phyloP scores from a whole-genome alignment of 169 alveolate genomes.

The Plasmodium relictum region DNA sequence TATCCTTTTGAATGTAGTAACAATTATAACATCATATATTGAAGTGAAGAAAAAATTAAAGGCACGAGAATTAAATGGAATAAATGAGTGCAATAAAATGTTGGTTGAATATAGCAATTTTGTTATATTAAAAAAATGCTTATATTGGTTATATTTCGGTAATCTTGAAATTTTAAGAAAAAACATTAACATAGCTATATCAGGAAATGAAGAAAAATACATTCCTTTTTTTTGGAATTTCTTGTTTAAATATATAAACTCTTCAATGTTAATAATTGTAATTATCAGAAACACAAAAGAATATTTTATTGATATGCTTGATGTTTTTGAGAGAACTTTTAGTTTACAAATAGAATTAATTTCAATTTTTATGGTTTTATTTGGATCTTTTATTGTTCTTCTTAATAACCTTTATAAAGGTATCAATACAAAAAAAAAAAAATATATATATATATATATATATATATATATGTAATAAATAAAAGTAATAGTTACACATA shows the following conservation, averaged over 20 bases:
- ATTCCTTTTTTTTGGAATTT: conserved; percentile 65
- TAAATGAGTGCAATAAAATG: neutral
- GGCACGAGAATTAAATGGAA: neutral
- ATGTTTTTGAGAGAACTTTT: conserved; percentile 23
- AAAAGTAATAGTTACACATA: neutral
- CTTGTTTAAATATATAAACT: conserved; percentile 57
- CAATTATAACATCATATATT: conserved; percentile 25
- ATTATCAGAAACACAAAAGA: conserved; percentile 38
- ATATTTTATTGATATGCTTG: conserved; percentile 43
- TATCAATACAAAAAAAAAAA: neutral
- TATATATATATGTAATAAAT: neutral
- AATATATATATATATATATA: neutral
- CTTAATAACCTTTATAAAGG: conserved; percentile 32
- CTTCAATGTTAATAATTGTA: conserved; percentile 47
- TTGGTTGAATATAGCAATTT: neutral
- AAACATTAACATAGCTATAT: conserved; percentile 68
- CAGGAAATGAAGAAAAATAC: conserved; percentile 55
- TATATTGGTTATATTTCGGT: conserved; percentile 69
- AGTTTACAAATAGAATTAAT: conserved; percentile 39
- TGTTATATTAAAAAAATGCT: conserved; percentile 54
- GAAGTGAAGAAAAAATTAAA: conserved; percentile 33
- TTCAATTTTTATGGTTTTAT: conserved; percentile 27
- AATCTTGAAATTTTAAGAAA: conserved; percentile 53
- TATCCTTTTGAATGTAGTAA: conserved; percentile 9
- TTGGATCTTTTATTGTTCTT: conserved; percentile 9